Base-by-base conservation (phyloP, 768 basidiomycete genomes). In the Trametes cubensis region DNA sequence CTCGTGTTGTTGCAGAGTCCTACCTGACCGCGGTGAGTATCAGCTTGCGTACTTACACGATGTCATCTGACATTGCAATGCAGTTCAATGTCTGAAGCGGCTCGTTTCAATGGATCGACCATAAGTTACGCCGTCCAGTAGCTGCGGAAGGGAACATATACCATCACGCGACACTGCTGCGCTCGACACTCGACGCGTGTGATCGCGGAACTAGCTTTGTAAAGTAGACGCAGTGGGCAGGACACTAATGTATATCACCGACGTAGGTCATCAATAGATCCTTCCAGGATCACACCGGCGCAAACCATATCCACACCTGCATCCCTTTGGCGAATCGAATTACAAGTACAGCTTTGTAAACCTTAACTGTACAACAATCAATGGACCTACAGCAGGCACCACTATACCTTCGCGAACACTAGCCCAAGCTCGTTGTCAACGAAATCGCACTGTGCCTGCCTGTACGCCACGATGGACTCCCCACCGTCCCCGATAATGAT, bases 1-100 rank as follows among this genome's bases (percentile, higher is more conserved):
- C 96, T 0, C 92, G 97, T 74, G 98, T 91, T 58, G 96, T 98
- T 26, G 97, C 97, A 41, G 97, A 98, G 76, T 94, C 94, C 14
- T 98, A 98, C 76, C 80, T 98, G 69, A 85, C 85, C 60, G 90
- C 92, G n/a, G 94, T 94, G 74, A 73, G 94, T 76, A 5, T 13
- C 2, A 25, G 18, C 5, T 6, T 30, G 8, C 18, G 13, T 8
- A 8, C 15, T 10, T 34, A 6, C 49, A 15, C 14, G 3, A 42
- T 26, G 20, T n/a, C 14, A 7, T 20, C 44, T 41, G 20, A 55
- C 8, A 21, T 38, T 21, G 14, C 23, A 10, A 14, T 34, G 3
- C 18, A 64, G 59, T 60, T 60, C 58, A 64, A 60, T 38, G 54
- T 51, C 30, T 64, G 34, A 57, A 26, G 14, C n/a, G 11, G 17